Percentiles rank a stretch among this genome's conserved stretches.
phyloP scores from a whole-genome alignment of 2,329 filamentous ascomycete genomes.

The Blastomyces emzantsi region DNA sequence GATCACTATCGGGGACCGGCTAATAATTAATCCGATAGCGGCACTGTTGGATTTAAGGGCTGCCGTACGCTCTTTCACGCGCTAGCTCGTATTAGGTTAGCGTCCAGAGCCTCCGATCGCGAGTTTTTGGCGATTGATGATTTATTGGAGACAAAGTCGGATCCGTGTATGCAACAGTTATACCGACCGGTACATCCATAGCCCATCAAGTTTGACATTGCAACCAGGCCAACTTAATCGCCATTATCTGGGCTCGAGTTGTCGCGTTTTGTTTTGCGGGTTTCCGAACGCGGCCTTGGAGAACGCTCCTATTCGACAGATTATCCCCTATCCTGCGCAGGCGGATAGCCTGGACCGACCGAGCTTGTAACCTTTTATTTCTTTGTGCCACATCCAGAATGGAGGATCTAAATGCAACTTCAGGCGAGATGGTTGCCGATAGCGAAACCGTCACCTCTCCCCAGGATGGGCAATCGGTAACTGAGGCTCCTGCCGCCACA shows the following conservation, averaged over 20 bases:
- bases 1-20: background rate
- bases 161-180: background rate
- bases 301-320: slow-evolving; percentile 8
- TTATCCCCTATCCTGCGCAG: slow-evolving; percentile 7
- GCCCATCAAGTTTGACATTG: background rate
- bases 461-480: slow-evolving; percentile 25
- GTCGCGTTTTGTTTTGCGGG: background rate
- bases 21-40: background rate
- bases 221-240: background rate
- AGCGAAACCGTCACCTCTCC: slow-evolving; percentile 20
- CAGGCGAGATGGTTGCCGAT: slow-evolving; percentile 24
- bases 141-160: background rate
- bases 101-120: slow-evolving; percentile 13
- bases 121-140: slow-evolving; percentile 15
- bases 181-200: background rate
- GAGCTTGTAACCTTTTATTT: slow-evolving; percentile 16
- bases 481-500: slow-evolving; percentile 14
- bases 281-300: background rate
- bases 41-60: background rate
- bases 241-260: background rate
- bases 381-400: slow-evolving; percentile 25
- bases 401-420: slow-evolving; percentile 29
- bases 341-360: slow-evolving; percentile 11
- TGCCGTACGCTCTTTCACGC: background rate
- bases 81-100: slow-evolving; percentile 16